These are phyloP conservation scores for Jaapia argillacea DNA, from an alignment of 768 basidiomycete species.

Conservation along the genomic window DNA sequence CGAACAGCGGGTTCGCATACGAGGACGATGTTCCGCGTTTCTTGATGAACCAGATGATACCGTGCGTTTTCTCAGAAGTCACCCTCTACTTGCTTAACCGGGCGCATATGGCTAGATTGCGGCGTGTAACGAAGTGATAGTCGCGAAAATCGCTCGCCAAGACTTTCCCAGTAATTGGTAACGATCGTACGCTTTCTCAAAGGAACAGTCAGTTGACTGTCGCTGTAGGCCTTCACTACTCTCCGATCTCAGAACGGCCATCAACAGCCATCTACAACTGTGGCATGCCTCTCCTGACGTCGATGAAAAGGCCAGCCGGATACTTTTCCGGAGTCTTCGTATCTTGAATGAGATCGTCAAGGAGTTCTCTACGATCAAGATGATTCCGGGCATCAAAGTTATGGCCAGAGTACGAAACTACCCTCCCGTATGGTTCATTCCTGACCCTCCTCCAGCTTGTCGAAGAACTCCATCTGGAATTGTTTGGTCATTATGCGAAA, in stretches of 20 bases:
- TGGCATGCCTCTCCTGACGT: constrained; percentile 33
- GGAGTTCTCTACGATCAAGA: constrained; percentile 62
- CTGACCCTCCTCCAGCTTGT: constrained; percentile 33
- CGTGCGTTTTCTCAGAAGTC: constrained; percentile 27
- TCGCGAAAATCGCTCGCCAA: constrained; percentile 66
- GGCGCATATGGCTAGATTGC: constrained; percentile 50
- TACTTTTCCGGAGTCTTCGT: constrained; percentile 50
- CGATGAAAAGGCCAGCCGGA: constrained; percentile 34
- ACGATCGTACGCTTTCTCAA: neutral
- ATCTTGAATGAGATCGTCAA: constrained; percentile 59
- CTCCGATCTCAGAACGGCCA: constrained; percentile 37
- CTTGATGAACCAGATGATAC: constrained; percentile 72
- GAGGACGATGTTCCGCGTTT: constrained; percentile 52
- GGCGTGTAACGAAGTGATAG: constrained; percentile 63
- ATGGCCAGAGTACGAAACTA: constrained; percentile 45
- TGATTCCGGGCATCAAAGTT: constrained; percentile 54
- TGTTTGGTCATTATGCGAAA: constrained; percentile 53
- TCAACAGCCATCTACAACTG: constrained; percentile 43
- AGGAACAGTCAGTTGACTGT: neutral
- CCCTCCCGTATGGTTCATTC: constrained; percentile 1
- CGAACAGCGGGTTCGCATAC: constrained; percentile 57
- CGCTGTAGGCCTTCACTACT: constrained; percentile 49
- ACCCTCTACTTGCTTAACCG: constrained; percentile 4
- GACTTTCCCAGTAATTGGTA: constrained; percentile 75
- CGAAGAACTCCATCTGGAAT: constrained; percentile 37